Conservation (phyloP, 2,329 filamentous ascomycete species). For the Pezicula radicicola region DNA sequence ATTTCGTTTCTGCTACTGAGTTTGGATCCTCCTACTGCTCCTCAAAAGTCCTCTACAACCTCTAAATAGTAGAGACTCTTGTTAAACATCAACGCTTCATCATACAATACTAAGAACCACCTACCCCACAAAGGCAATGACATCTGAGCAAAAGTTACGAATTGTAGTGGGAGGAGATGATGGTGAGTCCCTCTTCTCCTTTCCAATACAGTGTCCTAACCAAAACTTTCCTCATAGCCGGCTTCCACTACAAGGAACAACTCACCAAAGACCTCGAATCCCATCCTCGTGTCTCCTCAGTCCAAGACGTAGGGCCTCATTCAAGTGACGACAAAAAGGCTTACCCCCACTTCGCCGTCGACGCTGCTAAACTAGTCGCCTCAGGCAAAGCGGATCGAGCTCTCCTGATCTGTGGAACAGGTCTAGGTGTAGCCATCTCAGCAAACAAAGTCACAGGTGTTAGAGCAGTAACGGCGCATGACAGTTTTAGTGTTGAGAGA, state of each 20-base stretch:
- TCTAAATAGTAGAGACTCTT: too few species aligned
- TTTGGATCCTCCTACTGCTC: too few species aligned
- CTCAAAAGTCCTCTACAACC: too few species aligned
- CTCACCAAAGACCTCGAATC: slow-evolving; percentile 71
- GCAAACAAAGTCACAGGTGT: slow-evolving; percentile 86
- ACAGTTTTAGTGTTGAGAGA: slow-evolving; percentile 79
- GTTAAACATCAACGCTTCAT: too few species aligned
- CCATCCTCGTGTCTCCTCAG: slow-evolving; percentile 61
- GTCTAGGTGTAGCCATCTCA: slow-evolving; percentile 81
- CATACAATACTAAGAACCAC: too few species aligned
- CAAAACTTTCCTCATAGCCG: slow-evolving; percentile 29
- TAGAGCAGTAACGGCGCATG: slow-evolving; percentile 84
- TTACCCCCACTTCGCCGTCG: slow-evolving; percentile 76
- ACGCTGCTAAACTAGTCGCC: slow-evolving; percentile 61
- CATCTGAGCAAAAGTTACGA: slow-evolving; percentile 34
- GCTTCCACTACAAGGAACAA: slow-evolving; percentile 73
- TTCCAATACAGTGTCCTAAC: not conserved
- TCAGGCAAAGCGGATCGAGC: slow-evolving; percentile 70
- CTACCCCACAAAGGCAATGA: slow-evolving; percentile 3
- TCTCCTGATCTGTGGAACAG: slow-evolving; percentile 80
- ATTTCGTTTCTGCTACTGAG: too few species aligned
- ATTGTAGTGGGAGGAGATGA: slow-evolving; percentile 61
- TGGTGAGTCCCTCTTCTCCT: slow-evolving; percentile 8
- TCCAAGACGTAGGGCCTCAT: slow-evolving; percentile 72
- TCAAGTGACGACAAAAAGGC: slow-evolving; percentile 69